Base-by-base conservation (phyloP, 2,329 filamentous ascomycete genomes). In the Trichophyton simii region DNA sequence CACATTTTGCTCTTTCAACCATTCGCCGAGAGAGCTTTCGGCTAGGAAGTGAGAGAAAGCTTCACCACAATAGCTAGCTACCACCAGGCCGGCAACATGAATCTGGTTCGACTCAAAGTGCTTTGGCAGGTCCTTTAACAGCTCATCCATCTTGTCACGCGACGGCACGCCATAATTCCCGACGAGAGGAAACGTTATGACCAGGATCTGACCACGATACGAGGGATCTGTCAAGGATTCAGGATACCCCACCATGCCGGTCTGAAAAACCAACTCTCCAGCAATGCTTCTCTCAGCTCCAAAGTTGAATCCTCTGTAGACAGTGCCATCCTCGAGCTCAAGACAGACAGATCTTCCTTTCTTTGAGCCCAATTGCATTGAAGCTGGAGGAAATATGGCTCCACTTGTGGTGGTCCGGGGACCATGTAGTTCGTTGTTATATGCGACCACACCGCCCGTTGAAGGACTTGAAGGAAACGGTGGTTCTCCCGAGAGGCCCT, bases 211-310 rank as follows among this genome's bases (percentile, higher is more conserved):
- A 67, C 94, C 88, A 67, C 88, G 87, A 79, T 92, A 92, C 20
- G 88, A 92, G 60, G 88, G 88, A 70, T 92, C 88, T 70, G 88
- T 91, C 82, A 92, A 86, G 57, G 88, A 95, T 80, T 99, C 94
- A 48, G 94, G 91, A 75, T 99, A 99, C 72, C 94, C 94, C 69
- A 97, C 94, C 91, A 97, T 96, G 76, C 94, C 94, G 62, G 94
- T 99, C 82, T 97, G 92, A 80, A 99, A 99, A 77, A 99, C 94
- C 74, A 99, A 82, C 81, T 99, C 94, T 75, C 94, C 94, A 67
- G 92, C 88, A 71, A 95, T 85, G 79, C 89, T 96, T 83, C 91
- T 96, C 72, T 89, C 82, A 66, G 92, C 91, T 76, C 94, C 94
- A 74, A 99, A 99, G 82, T 91, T 96, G 80, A 89, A 91, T 68